A percentile compares a stretch with the other conserved stretches of the same genome.
phyloP scores from a whole-genome alignment of 148 eudicot species.

The Pharnaceum exiguum region DNA sequence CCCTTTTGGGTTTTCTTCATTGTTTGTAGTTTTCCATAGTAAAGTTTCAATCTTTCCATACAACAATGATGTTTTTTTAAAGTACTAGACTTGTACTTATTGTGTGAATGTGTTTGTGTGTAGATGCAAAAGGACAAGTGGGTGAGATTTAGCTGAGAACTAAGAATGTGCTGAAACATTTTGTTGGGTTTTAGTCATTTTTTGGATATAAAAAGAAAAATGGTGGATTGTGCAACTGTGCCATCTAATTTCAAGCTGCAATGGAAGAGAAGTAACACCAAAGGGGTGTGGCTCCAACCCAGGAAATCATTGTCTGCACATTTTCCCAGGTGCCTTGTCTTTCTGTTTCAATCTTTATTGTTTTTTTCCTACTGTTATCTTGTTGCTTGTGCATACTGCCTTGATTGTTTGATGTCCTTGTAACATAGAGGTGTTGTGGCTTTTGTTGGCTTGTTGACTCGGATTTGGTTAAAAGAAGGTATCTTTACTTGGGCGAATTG shows the following conservation, averaged over 20 bases:
- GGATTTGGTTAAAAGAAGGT: too few species aligned
- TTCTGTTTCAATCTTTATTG: neutral
- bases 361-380: neutral
- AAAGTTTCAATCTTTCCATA: neutral
- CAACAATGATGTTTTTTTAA: neutral
- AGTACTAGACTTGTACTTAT: constrained; percentile 1
- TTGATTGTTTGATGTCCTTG: neutral
- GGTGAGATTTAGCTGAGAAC: neutral
- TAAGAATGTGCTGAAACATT: constrained; percentile 28
- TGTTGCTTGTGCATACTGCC: neutral
- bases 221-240: constrained; percentile 50
- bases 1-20: too few species aligned
- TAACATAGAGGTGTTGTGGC: too few species aligned
- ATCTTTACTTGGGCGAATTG: too few species aligned
- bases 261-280: constrained; percentile 13
- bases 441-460: too few species aligned
- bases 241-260: constrained; percentile 37
- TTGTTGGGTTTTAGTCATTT: constrained; percentile 1
- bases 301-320: constrained; percentile 8
- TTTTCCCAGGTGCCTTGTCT: constrained; percentile 10
- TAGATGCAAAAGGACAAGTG: constrained; percentile 2
- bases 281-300: constrained; percentile 22
- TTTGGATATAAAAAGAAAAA: constrained; percentile 17
- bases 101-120: neutral
- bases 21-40: too few species aligned